A percentile compares a stretch with the other conserved stretches of the same genome.
phyloP scores from a whole-genome alignment of 2,329 filamentous ascomycete genomes.

The Raffaelea ambrosiae region DNA sequence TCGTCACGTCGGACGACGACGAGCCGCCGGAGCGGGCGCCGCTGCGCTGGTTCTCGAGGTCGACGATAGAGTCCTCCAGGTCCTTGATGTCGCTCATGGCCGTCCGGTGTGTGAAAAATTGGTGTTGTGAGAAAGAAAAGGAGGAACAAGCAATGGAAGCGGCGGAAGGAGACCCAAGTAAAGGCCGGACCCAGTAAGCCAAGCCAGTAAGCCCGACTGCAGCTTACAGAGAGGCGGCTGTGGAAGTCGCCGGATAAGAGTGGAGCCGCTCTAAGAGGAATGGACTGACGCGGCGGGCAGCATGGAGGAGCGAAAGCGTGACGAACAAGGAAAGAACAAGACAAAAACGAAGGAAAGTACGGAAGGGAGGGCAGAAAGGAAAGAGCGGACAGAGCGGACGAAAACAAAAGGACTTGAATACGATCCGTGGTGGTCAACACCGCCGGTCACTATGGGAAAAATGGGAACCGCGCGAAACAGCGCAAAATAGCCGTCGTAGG shows the following conservation, averaged over 20 bases:
- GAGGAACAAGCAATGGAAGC: not conserved
- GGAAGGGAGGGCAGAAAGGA: not conserved
- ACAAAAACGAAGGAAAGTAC: not conserved
- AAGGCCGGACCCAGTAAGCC: no score
- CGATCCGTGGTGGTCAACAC: not conserved
- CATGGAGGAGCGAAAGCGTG: not conserved
- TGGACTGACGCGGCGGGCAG: not conserved
- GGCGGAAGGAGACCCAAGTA: no score
- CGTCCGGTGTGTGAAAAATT: not conserved
- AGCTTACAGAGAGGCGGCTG: no score
- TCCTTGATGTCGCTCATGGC: slow-evolving; percentile 4
- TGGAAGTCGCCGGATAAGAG: no score
- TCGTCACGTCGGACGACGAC: slow-evolving; percentile 9
- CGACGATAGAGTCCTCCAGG: slow-evolving; percentile 1
- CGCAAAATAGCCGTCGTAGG: not conserved
- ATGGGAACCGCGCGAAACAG: not conserved
- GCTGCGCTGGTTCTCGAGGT: not conserved
- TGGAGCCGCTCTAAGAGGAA: no score
- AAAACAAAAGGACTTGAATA: not conserved
- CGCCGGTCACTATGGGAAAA: not conserved
- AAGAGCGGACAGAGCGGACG: not conserved
- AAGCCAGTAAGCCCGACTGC: no score
- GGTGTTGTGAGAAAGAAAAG: not conserved
- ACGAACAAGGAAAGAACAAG: not conserved
- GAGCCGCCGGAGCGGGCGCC: slow-evolving; percentile 7